Evolutionary conservation across 352 stramenopile species (phyloP).

Genomic region (Globisporangium perplexum): DNA sequence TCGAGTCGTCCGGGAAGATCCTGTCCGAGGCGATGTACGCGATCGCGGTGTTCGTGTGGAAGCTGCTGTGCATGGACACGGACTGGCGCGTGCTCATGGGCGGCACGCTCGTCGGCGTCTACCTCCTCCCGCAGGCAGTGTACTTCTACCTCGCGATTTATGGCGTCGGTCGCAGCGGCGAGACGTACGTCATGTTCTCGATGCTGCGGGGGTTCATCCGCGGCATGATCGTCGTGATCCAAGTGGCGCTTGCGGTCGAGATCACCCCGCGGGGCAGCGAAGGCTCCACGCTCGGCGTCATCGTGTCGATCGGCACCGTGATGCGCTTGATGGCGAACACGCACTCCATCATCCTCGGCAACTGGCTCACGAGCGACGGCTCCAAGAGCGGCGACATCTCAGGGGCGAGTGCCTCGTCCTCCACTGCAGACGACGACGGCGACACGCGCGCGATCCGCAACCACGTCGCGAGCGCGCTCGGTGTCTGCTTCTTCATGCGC

Average conservation of each 20-base stretch:
- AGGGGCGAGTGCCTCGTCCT: background rate
- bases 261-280: slow-evolving; percentile 47
- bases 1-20: slow-evolving; percentile 41
- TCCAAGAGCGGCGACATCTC: slow-evolving; percentile 13
- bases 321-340: slow-evolving; percentile 42
- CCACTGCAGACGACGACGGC: slow-evolving; percentile 2
- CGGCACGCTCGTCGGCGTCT: slow-evolving; percentile 23
- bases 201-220: slow-evolving; percentile 35
- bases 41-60: slow-evolving; percentile 35
- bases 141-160: slow-evolving; percentile 32
- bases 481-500: slow-evolving; percentile 34
- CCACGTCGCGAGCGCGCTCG: slow-evolving; percentile 30
- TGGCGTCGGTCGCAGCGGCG: slow-evolving; percentile 18
- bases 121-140: slow-evolving; percentile 31
- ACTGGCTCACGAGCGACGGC: slow-evolving; percentile 23
- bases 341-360: slow-evolving; percentile 34
- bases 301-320: slow-evolving; percentile 49
- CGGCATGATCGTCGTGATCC: slow-evolving; percentile 27
- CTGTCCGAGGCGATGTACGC: slow-evolving; percentile 37
- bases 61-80: slow-evolving; percentile 32
- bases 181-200: slow-evolving; percentile 31
- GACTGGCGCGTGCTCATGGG: slow-evolving; percentile 34
- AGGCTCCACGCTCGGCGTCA: slow-evolving; percentile 41
- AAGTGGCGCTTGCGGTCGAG: slow-evolving; percentile 36
- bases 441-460: slow-evolving; percentile 3